A percentile compares a stretch with the other conserved stretches of the same genome.
phyloP scores from a whole-genome alignment of 2,329 filamentous ascomycete genomes.

The Venturiaceae sp. region DNA sequence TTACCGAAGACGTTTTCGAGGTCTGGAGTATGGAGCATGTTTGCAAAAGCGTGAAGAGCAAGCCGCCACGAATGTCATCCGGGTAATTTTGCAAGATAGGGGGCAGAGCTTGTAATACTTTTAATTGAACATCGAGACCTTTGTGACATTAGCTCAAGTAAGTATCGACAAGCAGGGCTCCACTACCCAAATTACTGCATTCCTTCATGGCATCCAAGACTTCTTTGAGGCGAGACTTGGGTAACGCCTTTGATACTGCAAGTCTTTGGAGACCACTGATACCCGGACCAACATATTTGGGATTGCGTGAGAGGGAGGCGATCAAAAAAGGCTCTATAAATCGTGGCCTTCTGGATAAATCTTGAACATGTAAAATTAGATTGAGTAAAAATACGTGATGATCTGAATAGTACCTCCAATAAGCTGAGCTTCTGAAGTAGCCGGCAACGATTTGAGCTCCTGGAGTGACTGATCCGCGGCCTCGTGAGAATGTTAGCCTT shows the following conservation, averaged over 20 bases:
- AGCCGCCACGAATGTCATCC: constrained; percentile 65
- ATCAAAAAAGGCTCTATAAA: constrained; percentile 93
- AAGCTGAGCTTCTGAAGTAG: constrained; percentile 66
- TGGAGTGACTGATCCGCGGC: constrained; percentile 89
- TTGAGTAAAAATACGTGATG: too few relatives aligned
- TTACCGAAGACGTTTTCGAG: constrained; percentile 87
- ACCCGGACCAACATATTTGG: constrained; percentile 80
- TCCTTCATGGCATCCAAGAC: constrained; percentile 82
- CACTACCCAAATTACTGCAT: constrained; percentile 52
- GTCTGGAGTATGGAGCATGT: constrained; percentile 87
- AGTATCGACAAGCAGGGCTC: constrained; percentile 20
- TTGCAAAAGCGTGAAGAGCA: constrained; percentile 74
- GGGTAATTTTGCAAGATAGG: constrained; percentile 87
- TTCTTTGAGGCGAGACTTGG: constrained; percentile 70
- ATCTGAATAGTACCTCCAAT: constrained; percentile 58
- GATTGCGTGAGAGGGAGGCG: constrained; percentile 82
- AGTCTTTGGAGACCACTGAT: constrained; percentile 84
- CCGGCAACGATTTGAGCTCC: constrained; percentile 69
- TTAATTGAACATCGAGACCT: constrained; percentile 83
- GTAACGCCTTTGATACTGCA: constrained; percentile 71
- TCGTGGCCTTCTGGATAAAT: constrained; percentile 68
- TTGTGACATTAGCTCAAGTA: background rate
- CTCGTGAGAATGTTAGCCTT: constrained; percentile 31
- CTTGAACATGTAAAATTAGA: constrained; percentile 35
- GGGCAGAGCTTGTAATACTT: constrained; percentile 86